phyloP scores from a whole-genome alignment of 495 filamentous ascomycete genomes.

The Penicillium bovifimosum region DNA sequence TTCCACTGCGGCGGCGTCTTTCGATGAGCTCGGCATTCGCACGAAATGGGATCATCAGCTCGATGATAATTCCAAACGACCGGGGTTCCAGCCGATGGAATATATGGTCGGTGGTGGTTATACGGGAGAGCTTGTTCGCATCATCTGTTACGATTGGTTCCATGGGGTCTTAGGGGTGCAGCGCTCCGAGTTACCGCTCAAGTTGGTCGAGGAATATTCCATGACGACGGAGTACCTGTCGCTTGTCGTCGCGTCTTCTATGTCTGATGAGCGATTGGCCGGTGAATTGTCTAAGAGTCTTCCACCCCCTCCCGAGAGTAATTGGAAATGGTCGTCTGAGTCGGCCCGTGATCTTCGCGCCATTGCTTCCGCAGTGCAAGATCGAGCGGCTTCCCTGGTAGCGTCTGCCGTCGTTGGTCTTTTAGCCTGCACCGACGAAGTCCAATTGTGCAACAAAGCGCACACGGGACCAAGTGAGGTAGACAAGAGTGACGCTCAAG shows the following conservation, averaged over 20 bases:
- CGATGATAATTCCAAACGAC: conserved; percentile 53
- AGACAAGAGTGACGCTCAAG: background rate
- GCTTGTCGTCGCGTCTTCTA: conserved; percentile 44
- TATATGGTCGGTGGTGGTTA: conserved; percentile 75
- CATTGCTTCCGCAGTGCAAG: conserved; percentile 54
- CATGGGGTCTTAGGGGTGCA: conserved; percentile 24
- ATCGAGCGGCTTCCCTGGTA: conserved; percentile 57
- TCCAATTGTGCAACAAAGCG: conserved; percentile 25
- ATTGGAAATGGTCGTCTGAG: conserved; percentile 53
- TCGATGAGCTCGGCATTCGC: conserved; percentile 51
- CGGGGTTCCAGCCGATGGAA: conserved; percentile 76
- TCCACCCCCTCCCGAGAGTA: conserved; percentile 33
- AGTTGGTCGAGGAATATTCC: conserved; percentile 47
- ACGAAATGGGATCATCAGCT: conserved; percentile 62
- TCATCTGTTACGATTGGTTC: conserved; percentile 60
- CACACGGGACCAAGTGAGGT: background rate
- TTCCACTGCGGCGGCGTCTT: conserved; percentile 54
- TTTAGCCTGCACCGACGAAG: conserved; percentile 55
- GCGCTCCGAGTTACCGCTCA: conserved; percentile 37
- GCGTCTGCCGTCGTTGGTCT: conserved; percentile 62
- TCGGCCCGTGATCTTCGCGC: conserved; percentile 46
- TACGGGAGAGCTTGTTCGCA: conserved; percentile 64
- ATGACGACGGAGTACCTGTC: conserved; percentile 63
- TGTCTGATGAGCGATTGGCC: conserved; percentile 34
- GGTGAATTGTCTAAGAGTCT: conserved; percentile 43